These are phyloP conservation scores for Didymellaceae sp. DNA, from an alignment of 2,329 filamentous ascomycete genomes.

Conservation along the genomic window DNA sequence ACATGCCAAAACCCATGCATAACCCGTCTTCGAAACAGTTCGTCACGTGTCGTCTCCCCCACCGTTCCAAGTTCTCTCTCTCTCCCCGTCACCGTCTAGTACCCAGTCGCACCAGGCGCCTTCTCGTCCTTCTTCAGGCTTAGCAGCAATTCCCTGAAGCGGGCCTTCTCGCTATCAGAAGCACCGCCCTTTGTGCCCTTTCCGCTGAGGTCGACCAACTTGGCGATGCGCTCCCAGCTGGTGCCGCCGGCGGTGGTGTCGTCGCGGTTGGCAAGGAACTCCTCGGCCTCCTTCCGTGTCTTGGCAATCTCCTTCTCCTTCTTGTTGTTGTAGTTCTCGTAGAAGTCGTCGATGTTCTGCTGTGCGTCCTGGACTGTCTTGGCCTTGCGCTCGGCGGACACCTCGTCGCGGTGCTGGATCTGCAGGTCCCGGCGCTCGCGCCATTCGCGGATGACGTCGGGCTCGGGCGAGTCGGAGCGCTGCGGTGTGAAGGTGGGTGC, in stretches of 20 bases:
- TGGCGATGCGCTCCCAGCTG: conserved; percentile 97
- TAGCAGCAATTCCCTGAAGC: conserved; percentile 88
- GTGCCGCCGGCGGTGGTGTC: conserved; percentile 94
- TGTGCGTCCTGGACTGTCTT: conserved; percentile 89
- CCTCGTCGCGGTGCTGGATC: conserved; percentile 82
- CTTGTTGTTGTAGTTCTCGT: conserved; percentile 98
- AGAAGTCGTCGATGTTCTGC: conserved; percentile 97
- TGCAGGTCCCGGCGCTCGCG: conserved; percentile 85
- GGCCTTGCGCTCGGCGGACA: conserved; percentile 80
- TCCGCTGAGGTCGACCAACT: conserved; percentile 95
- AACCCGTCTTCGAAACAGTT: conserved; percentile 16
- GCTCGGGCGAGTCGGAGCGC: conserved; percentile 78
- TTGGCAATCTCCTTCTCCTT: conserved; percentile 92
- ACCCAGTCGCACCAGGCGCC: conserved; percentile 65
- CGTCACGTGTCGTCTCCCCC: conserved; percentile 13
- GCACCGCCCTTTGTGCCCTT: conserved; percentile 89
- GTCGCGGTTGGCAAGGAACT: conserved; percentile 87
- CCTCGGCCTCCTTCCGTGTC: conserved; percentile 88
- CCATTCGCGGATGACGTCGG: conserved; percentile 89
- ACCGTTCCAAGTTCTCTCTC: not conserved
- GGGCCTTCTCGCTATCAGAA: conserved; percentile 90
- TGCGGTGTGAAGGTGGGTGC: conserved; percentile 51
- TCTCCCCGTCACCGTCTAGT: conserved; percentile 22
- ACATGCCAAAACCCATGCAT: conserved; percentile 23
- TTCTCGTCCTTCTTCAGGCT: conserved; percentile 94